A percentile compares a stretch with the other conserved stretches of the same genome.
Evolutionary conservation across 208 protist genomes (phyloP).

Genomic region (Wallacemonas sp.): DNA sequence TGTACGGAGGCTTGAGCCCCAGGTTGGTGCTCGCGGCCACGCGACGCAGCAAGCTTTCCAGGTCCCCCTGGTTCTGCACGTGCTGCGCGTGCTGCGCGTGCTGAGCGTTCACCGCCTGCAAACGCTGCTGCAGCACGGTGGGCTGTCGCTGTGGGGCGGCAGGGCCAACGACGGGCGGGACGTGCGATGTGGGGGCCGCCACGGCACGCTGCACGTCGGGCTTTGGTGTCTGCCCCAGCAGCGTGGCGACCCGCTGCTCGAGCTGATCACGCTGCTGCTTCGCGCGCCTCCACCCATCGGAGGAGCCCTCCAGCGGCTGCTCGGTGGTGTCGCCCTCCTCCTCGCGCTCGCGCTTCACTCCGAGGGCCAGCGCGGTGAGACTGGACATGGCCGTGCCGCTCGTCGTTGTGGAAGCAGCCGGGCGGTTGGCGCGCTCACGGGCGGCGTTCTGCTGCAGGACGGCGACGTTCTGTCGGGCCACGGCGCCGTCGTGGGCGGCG

Average conservation of each 20-base stretch:
- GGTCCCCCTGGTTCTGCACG: slow-evolving; percentile 28
- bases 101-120: slow-evolving; percentile 45
- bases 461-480: slow-evolving; percentile 15
- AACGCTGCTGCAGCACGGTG: slow-evolving; percentile 22
- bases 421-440: neutral
- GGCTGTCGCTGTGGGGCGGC: neutral
- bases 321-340: neutral
- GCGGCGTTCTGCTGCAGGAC: slow-evolving; percentile 11
- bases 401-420: neutral
- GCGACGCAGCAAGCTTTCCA: slow-evolving; percentile 26
- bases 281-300: neutral
- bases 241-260: neutral
- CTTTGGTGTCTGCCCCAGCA: neutral
- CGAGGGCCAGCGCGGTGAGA: neutral
- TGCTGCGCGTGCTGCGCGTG: slow-evolving; percentile 41
- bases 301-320: no score
- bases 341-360: slow-evolving; percentile 25
- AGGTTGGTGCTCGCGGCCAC: slow-evolving; percentile 57
- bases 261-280: slow-evolving; percentile 12
- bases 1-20: slow-evolving; percentile 24
- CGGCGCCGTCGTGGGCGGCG: slow-evolving; percentile 14
- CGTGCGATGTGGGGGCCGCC: no score
- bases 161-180: no score
- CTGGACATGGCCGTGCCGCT: neutral
- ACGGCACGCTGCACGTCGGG: no score